phyloP scores from a whole-genome alignment of 768 basidiomycete species.

The Dentipellis sp. region DNA sequence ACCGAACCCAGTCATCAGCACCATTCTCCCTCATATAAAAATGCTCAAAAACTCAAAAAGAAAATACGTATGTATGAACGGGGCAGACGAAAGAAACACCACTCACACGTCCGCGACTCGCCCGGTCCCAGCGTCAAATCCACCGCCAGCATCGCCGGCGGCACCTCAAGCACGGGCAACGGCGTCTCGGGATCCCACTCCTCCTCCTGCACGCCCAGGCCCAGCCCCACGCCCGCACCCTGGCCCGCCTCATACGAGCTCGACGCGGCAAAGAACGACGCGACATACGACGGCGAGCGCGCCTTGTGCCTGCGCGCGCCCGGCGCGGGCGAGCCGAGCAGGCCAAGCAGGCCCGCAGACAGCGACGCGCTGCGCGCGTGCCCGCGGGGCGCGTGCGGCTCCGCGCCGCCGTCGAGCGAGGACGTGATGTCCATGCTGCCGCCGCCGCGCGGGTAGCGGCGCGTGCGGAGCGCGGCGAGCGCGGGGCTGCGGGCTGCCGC shows the following conservation, averaged over 20 bases:
- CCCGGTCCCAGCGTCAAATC: slow-evolving; percentile 79
- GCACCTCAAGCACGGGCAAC: slow-evolving; percentile 79
- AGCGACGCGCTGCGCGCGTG: slow-evolving; percentile 38
- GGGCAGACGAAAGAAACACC: neutral
- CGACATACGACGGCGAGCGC: slow-evolving; percentile 15
- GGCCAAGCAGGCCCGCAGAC: slow-evolving; percentile 37
- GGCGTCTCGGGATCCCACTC: slow-evolving; percentile 53
- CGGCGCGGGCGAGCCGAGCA: slow-evolving; percentile 22
- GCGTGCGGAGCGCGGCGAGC: slow-evolving; percentile 38
- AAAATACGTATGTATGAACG: too few relatives aligned
- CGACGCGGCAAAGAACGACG: slow-evolving; percentile 7
- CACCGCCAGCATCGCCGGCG: slow-evolving; percentile 82
- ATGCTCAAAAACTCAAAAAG: too few relatives aligned
- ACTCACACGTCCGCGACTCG: slow-evolving; percentile 75
- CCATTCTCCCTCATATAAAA: too few relatives aligned
- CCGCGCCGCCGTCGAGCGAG: slow-evolving; percentile 27
- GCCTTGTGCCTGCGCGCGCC: slow-evolving; percentile 15
- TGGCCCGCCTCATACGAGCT: slow-evolving; percentile 6
- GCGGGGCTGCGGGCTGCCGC: slow-evolving; percentile 33
- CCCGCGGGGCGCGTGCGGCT: slow-evolving; percentile 15
- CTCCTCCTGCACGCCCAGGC: slow-evolving; percentile 25
- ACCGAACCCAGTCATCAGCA: neutral
- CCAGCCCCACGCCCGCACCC: slow-evolving; percentile 22
- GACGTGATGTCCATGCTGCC: slow-evolving; percentile 72
- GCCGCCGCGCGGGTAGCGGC: slow-evolving; percentile 53